A percentile compares a stretch with the other conserved stretches of the same genome.
Evolutionary conservation across 139 green algal genomes (phyloP).

Genomic region (Diplosphaera chodatii): DNA sequence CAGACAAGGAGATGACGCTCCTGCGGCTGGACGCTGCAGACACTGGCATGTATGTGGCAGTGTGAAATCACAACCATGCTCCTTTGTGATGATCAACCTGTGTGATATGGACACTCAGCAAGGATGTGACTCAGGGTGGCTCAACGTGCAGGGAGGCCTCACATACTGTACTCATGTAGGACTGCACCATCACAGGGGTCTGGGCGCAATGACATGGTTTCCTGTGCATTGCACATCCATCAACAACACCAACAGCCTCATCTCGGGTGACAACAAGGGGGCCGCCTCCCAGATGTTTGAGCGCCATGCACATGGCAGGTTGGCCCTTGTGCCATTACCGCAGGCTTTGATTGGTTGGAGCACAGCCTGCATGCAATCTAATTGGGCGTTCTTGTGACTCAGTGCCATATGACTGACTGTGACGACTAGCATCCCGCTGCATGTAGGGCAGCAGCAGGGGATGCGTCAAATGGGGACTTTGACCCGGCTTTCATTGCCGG

Average conservation of each 20-base stretch:
- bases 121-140: too few relatives aligned
- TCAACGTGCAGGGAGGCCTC: too few relatives aligned
- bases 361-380: too few relatives aligned
- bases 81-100: too few relatives aligned
- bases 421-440: too few relatives aligned
- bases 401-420: too few relatives aligned
- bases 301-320: conserved; percentile 1
- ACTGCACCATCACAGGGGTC: conserved; percentile 13
- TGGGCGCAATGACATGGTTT: conserved; percentile 64
- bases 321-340: too few relatives aligned
- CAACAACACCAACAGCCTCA: conserved; percentile 82
- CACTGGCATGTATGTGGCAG: conserved; percentile 2
- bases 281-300: conserved; percentile 67
- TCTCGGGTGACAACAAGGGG: conserved; percentile 84
- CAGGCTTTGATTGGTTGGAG: too few relatives aligned
- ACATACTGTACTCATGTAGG: neutral
- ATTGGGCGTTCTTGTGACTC: too few relatives aligned
- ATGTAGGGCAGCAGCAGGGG: neutral
- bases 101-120: too few relatives aligned
- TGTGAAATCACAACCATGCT: too few relatives aligned
- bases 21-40: conserved; percentile 29
- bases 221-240: conserved; percentile 81
- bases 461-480: neutral
- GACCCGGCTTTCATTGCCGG: conserved; percentile 51
- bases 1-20: conserved; percentile 70